Evolutionary conservation across 768 basidiomycete genomes (phyloP).

Genomic region (Boletus eberwhitei): DNA sequence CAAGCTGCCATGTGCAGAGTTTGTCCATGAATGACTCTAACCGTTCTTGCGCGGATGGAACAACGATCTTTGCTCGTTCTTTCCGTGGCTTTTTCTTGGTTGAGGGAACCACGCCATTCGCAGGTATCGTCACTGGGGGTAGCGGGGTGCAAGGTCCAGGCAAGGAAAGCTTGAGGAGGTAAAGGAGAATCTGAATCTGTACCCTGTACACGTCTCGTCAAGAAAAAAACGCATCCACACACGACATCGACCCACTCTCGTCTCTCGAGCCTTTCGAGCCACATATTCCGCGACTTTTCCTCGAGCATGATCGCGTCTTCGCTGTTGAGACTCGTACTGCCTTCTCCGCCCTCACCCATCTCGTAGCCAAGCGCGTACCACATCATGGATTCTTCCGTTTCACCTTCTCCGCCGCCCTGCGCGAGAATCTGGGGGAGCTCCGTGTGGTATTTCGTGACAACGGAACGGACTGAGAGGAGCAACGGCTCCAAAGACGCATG

Average conservation of each 20-base stretch:
- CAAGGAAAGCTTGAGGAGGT: slow-evolving; percentile 62
- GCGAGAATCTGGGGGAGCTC: slow-evolving; percentile 60
- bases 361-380: slow-evolving; percentile 71
- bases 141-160: slow-evolving; percentile 41
- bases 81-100: slow-evolving; percentile 32
- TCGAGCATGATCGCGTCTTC: slow-evolving; percentile 37
- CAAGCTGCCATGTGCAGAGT: slow-evolving; percentile 73
- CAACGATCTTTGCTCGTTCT: slow-evolving; percentile 18
- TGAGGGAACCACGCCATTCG: slow-evolving; percentile 24
- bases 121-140: slow-evolving; percentile 25
- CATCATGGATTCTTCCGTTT: slow-evolving; percentile 71
- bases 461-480: slow-evolving; percentile 54
- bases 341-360: slow-evolving; percentile 32
- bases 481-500: slow-evolving; percentile 59
- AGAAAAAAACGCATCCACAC: not conserved
- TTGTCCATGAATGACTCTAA: slow-evolving; percentile 78
- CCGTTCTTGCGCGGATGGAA: slow-evolving; percentile 42
- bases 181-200: slow-evolving; percentile 71
- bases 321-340: slow-evolving; percentile 18
- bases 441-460: slow-evolving; percentile 57
- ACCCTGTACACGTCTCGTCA: slow-evolving; percentile 43
- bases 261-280: slow-evolving; percentile 65
- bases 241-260: slow-evolving; percentile 48
- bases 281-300: slow-evolving; percentile 50
- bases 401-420: slow-evolving; percentile 57